Evolutionary conservation across 2,329 filamentous ascomycete species (phyloP).

Genomic region (Cladophialophora yegresii): DNA sequence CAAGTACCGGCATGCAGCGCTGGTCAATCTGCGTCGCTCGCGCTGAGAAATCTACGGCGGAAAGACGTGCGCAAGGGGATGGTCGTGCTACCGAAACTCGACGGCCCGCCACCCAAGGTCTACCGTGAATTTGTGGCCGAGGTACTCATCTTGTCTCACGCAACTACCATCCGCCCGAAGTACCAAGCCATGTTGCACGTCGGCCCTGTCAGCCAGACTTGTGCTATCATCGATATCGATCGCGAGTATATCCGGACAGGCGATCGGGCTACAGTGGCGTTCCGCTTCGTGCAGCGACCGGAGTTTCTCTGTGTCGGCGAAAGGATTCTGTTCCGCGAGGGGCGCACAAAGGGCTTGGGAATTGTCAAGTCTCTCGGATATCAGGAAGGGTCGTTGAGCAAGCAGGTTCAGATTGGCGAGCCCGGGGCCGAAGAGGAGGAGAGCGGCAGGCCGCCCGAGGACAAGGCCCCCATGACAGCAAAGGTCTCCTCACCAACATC

Average conservation of each 20-base stretch:
- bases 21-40: conserved; percentile 90
- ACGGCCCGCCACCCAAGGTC: conserved; percentile 70
- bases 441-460: conserved; percentile 22
- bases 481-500: conserved; percentile 6
- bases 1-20: conserved; percentile 83
- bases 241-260: conserved; percentile 93
- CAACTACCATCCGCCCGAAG: conserved; percentile 93
- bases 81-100: conserved; percentile 86
- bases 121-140: conserved; percentile 77
- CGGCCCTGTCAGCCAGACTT: conserved; percentile 91
- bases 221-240: conserved; percentile 95
- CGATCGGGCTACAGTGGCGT: conserved; percentile 90
- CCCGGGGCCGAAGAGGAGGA: conserved; percentile 4
- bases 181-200: conserved; percentile 99
- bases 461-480: background rate
- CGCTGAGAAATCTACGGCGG: conserved; percentile 79
- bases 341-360: conserved; percentile 88
- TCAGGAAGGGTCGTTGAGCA: conserved; percentile 60
- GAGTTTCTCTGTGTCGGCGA: conserved; percentile 91
- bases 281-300: conserved; percentile 89
- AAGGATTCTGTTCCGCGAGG: conserved; percentile 87
- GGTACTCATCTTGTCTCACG: conserved; percentile 91
- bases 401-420: conserved; percentile 36
- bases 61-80: conserved; percentile 97
- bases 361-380: conserved; percentile 93